phyloP scores from a whole-genome alignment of 805 yeast genomes.

The Cyberlindnera suaveolens region DNA sequence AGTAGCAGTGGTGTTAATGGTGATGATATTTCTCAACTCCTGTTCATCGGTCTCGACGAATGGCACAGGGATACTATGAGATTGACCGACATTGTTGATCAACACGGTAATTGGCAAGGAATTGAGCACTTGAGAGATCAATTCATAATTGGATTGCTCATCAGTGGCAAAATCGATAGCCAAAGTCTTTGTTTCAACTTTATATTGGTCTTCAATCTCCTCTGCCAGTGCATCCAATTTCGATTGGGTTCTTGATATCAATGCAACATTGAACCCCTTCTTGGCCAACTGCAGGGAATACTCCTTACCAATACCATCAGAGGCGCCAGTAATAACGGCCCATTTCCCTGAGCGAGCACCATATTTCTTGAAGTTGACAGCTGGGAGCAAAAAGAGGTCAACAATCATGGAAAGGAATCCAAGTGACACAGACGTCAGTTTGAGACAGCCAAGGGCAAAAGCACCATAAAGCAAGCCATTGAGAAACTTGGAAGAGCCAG shows the following conservation, averaged over 20 bases:
- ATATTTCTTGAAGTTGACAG: conserved; percentile 52
- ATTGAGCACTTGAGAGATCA: conserved; percentile 39
- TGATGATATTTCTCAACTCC: conserved; percentile 75
- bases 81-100: conserved; percentile 90
- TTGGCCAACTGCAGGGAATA: conserved; percentile 80
- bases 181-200: conserved; percentile 57
- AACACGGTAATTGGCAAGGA: conserved; percentile 64
- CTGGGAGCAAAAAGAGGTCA: conserved; percentile 61
- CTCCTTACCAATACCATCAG: conserved; percentile 96
- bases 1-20: conserved; percentile 81
- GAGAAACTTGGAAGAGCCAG: conserved; percentile 5
- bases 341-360: conserved; percentile 72
- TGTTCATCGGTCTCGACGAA: conserved; percentile 70
- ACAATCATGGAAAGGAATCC: conserved; percentile 47
- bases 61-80: conserved; percentile 93
- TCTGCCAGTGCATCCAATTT: conserved; percentile 63
- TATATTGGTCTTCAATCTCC: conserved; percentile 54
- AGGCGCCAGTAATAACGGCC: conserved; percentile 97
- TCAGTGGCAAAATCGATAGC: conserved; percentile 79
- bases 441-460: conserved; percentile 56
- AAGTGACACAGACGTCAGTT: conserved; percentile 44
- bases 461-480: conserved; percentile 31
- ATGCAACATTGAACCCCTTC: conserved; percentile 74
- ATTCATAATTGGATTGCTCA: conserved; percentile 46
- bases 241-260: conserved; percentile 77